These are phyloP conservation scores for Zalaria sp. DNA, from an alignment of 2,329 filamentous ascomycete species.

Conservation along the genomic window DNA sequence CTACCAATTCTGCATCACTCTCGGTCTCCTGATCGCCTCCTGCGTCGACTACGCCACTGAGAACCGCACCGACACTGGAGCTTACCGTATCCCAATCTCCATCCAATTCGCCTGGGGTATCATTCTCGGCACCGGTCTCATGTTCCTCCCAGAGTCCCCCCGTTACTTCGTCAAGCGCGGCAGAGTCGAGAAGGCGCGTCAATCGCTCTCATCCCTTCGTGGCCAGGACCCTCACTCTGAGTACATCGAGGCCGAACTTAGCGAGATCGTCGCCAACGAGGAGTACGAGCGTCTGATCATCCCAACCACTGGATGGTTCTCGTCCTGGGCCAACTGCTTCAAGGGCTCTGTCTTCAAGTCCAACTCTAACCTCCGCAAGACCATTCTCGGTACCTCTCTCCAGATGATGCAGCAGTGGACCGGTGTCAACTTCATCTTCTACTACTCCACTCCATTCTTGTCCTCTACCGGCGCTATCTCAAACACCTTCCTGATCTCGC, in stretches of 20 bases:
- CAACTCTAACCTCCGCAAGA: constrained; percentile 36
- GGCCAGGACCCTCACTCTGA: constrained; percentile 59
- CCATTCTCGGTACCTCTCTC: constrained; percentile 31
- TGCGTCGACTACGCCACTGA: constrained; percentile 61
- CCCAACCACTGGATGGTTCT: constrained; percentile 49
- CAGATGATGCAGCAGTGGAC: constrained; percentile 48
- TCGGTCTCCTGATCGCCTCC: constrained; percentile 56
- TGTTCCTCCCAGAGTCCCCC: constrained; percentile 72
- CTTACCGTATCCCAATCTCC: constrained; percentile 68
- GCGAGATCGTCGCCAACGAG: constrained; percentile 80
- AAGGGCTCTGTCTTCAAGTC: constrained; percentile 37
- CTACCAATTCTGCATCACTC: constrained; percentile 73
- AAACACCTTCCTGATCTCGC: constrained; percentile 69
- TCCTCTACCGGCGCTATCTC: constrained; percentile 58
- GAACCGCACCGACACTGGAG: constrained; percentile 44
- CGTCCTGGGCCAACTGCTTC: constrained; percentile 51
- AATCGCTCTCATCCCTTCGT: constrained; percentile 52
- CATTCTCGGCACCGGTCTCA: constrained; percentile 57
- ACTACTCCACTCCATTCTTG: constrained; percentile 67
- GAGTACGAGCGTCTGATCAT: constrained; percentile 61
- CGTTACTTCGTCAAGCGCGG: constrained; percentile 72
- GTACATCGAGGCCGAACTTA: constrained; percentile 64
- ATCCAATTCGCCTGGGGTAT: constrained; percentile 72
- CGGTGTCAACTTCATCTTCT: constrained; percentile 86
- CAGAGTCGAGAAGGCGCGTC: constrained; percentile 48